Evolutionary conservation across 1,139 yeast genomes (phyloP).

Genomic region (Diutina mesorugosa): DNA sequence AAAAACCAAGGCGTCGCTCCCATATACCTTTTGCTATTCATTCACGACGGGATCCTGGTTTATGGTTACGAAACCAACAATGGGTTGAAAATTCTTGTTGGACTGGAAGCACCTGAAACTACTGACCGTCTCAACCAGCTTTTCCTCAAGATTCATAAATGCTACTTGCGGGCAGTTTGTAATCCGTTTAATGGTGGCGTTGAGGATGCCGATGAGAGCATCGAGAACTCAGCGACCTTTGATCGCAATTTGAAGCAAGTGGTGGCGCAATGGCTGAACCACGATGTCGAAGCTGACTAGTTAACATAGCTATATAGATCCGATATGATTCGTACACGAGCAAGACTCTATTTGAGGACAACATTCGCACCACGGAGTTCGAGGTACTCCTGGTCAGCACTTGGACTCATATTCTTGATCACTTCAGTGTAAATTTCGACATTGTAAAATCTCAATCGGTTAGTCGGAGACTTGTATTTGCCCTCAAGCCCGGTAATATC

Average conservation of each 20-base stretch:
- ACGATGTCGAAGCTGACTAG: not conserved
- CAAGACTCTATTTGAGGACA: slow-evolving; percentile 39
- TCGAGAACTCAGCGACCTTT: not conserved
- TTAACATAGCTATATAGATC: not conserved
- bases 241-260: not conserved
- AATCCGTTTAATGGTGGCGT: slow-evolving; percentile 38
- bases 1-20: slow-evolving; percentile 12
- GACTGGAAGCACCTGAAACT: slow-evolving; percentile 13
- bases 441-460: slow-evolving; percentile 68
- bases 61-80: slow-evolving; percentile 53
- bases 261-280: not conserved
- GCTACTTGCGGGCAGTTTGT: slow-evolving; percentile 37
- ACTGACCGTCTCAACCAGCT: slow-evolving; percentile 11
- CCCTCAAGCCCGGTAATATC: slow-evolving; percentile 89
- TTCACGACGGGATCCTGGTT: slow-evolving; percentile 48
- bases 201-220: slow-evolving; percentile 12
- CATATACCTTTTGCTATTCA: slow-evolving; percentile 28
- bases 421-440: slow-evolving; percentile 75
- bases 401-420: slow-evolving; percentile 70
- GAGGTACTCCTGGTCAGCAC: slow-evolving; percentile 87
- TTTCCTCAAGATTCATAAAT: slow-evolving; percentile 31
- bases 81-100: slow-evolving; percentile 47
- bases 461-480: slow-evolving; percentile 62
- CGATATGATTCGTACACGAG: not conserved
- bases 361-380: slow-evolving; percentile 84